A percentile compares a stretch with the other conserved stretches of the same genome.
These are phyloP conservation scores for Seiridium unicorne DNA, from an alignment of 2,329 filamentous ascomycete genomes.

Conservation along the genomic window DNA sequence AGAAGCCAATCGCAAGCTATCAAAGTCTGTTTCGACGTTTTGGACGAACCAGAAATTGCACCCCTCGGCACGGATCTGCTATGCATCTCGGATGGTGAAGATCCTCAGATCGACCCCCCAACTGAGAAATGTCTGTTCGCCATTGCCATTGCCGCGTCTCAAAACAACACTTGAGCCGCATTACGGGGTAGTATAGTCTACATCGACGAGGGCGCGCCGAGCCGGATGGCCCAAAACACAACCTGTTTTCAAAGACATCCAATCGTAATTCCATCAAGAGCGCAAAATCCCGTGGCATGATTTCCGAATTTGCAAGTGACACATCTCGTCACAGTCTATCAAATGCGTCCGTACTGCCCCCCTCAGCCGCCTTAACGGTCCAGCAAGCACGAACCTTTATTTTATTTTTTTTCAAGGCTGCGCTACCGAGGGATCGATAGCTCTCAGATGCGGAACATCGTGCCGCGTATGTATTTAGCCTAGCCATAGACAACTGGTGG, in stretches of 20 bases:
- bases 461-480: neutral
- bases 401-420: neutral
- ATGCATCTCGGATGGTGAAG: constrained; percentile 1
- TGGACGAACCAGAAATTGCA: neutral
- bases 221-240: neutral
- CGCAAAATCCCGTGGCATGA: too few relatives aligned
- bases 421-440: neutral
- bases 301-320: too few relatives aligned
- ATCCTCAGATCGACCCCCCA: neutral
- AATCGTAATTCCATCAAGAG: neutral
- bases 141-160: neutral
- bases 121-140: constrained; percentile 1
- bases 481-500: neutral
- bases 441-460: neutral
- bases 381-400: neutral
- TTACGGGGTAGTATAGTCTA: neutral
- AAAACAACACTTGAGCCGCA: neutral
- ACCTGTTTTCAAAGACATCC: neutral
- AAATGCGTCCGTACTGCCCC: too few relatives aligned
- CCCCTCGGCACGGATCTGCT: neutral
- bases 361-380: neutral
- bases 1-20: constrained; percentile 1
- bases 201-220: neutral
- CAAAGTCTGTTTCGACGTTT: neutral
- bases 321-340: too few relatives aligned